phyloP scores from a whole-genome alignment of 2,329 filamentous ascomycete genomes.

The Ceratocystis cubensis region DNA sequence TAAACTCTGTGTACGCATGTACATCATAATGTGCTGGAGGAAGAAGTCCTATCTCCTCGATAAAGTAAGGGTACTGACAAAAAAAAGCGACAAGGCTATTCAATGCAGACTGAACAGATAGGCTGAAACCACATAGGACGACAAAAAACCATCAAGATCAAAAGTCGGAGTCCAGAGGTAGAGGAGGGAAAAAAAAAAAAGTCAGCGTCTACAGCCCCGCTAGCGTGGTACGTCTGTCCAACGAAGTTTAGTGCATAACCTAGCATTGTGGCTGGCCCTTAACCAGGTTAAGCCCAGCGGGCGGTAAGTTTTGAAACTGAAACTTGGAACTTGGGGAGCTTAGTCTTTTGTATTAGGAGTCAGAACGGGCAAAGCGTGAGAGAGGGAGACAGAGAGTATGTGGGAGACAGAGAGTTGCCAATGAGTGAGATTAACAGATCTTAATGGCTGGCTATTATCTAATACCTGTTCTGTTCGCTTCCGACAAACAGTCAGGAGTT shows the following conservation, averaged over 20 bases:
- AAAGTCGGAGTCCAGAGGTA: background rate
- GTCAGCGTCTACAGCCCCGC: background rate
- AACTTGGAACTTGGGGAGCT: slow-evolving; percentile 3
- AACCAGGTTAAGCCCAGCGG: background rate
- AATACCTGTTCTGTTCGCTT: too few relatives aligned
- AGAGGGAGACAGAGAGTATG: background rate
- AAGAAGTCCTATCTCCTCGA: background rate
- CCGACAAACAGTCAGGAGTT: background rate
- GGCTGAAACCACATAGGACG: background rate
- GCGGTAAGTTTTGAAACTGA: slow-evolving; percentile 9
- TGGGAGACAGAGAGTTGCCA: too few relatives aligned
- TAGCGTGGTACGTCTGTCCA: background rate
- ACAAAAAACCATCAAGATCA: background rate
- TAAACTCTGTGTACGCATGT: background rate
- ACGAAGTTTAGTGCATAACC: slow-evolving; percentile 1
- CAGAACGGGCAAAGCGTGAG: background rate
- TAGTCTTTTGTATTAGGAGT: too few relatives aligned
- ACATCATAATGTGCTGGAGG: background rate
- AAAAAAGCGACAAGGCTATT: too few relatives aligned
- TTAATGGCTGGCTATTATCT: too few relatives aligned
- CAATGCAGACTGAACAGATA: too few relatives aligned
- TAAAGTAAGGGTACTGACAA: too few relatives aligned
- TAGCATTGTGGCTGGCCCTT: slow-evolving; percentile 7
- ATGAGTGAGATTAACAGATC: too few relatives aligned
- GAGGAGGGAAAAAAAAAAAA: background rate